Evolutionary conservation across 306 rosid genomes (phyloP).

Genomic region (Herpetospermum pedunculosum): DNA sequence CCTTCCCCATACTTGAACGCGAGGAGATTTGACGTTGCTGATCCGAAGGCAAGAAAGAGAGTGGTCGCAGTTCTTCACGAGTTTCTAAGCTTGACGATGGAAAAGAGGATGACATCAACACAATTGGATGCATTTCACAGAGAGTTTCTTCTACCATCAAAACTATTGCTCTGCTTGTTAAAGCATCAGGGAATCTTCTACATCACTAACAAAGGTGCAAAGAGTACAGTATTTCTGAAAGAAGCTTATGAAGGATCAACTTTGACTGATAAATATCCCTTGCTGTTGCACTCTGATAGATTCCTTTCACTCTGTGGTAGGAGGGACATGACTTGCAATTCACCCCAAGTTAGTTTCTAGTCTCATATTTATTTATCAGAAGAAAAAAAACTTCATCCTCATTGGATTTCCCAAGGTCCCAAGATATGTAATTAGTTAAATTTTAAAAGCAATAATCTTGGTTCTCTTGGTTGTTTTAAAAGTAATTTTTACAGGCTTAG

Average conservation of each 20-base stretch:
- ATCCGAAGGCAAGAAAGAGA: slow-evolving; percentile 62
- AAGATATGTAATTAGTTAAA: no score
- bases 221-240: slow-evolving; percentile 62
- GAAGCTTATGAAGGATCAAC: slow-evolving; percentile 51
- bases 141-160: slow-evolving; percentile 63
- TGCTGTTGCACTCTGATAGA: slow-evolving; percentile 33
- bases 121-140: slow-evolving; percentile 68
- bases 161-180: slow-evolving; percentile 57
- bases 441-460: background rate
- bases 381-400: background rate
- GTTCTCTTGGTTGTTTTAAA: background rate
- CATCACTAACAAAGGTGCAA: slow-evolving; percentile 77
- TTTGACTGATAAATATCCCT: slow-evolving; percentile 44
- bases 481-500: no score
- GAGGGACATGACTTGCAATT: slow-evolving; percentile 20
- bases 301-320: slow-evolving; percentile 49
- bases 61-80: slow-evolving; percentile 73
- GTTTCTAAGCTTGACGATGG: slow-evolving; percentile 70
- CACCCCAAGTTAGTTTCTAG: background rate
- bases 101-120: slow-evolving; percentile 70
- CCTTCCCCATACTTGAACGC: slow-evolving; percentile 84
- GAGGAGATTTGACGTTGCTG: slow-evolving; percentile 50
- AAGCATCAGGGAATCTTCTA: slow-evolving; percentile 85
- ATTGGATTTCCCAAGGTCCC: background rate
- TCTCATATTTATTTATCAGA: background rate